Base-by-base conservation (phyloP, 495 filamentous ascomycete genomes). In the Penicillium pulvis region DNA sequence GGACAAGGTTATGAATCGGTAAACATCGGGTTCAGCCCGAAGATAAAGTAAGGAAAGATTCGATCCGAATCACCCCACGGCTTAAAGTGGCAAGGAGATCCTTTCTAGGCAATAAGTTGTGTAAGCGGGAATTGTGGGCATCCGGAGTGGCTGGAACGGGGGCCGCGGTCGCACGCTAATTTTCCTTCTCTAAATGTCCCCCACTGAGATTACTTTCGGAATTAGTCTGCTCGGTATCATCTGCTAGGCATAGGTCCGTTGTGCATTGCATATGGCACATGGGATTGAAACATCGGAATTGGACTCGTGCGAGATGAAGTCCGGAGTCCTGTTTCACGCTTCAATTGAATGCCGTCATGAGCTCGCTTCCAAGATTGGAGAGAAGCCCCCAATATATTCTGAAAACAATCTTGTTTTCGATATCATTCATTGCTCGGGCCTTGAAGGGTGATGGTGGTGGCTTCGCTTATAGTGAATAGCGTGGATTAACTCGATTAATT, bases 51-150 rank as follows among this genome's bases (percentile, higher is more conserved):
- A 52, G 59, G 65, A 63, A 70, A 36, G 35, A 43, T 19, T 60
- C n/a, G 50, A 62, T 61, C 67, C 67, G 62, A 55, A 56, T 70
- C 62, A 70, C 65, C 59, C 65, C 64, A 70, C 62, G 55, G 16
- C 60, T 41, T 5, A 33, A 60, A 52, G 19, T 16, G 56, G 56
- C 52, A 63, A 53, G 23, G 30, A 49, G 35, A 23, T 31, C 23
- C 26, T 23, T 6, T 24, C 6, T 14, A 3, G 19, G 43, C 14
- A 44, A 46, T 14, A 46, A 49, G 17, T 33, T 30, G 23, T 12
- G 46, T 49, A 24, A 49, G 46, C 46, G 46, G 55, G 52, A 55
- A 61, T 61, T 61, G 31, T 6, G 28, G 42, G 53, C 3, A 1
- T 47, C 39, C 17, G 20, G 31, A 62, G 36, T 63, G 63, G 63